Evolutionary conservation across 345 rosid genomes (phyloP).

Genomic region (Xanthoceras sorbifolium): DNA sequence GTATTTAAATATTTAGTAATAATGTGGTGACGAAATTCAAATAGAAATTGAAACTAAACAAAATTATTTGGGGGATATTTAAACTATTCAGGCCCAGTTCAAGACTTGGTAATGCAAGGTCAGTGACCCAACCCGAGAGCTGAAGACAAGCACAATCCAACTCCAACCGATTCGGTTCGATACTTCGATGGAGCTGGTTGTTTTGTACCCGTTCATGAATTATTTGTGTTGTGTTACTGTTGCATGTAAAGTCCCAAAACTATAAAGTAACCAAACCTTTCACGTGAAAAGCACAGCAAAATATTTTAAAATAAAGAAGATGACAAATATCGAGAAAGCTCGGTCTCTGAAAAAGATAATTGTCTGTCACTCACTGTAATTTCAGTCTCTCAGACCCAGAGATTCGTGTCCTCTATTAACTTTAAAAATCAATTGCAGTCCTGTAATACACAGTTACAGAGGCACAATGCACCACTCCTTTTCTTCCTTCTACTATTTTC

Average conservation of each 20-base stretch:
- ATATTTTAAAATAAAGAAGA: neutral
- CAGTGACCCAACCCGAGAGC: neutral
- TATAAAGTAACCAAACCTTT: neutral
- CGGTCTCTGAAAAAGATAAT: neutral
- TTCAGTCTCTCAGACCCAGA: neutral
- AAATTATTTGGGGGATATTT: too few species aligned
- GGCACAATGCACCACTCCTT: neutral
- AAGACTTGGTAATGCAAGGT: too few species aligned
- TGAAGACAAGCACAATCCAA: too few species aligned
- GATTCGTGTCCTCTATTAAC: neutral
- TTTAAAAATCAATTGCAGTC: neutral
- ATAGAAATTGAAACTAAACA: too few species aligned
- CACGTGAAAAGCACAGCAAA: constrained; percentile 14
- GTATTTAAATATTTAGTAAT: too few species aligned
- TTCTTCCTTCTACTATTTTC: neutral
- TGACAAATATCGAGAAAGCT: neutral
- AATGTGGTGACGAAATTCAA: too few species aligned
- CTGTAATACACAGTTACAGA: neutral
- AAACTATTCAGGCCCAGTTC: neutral
- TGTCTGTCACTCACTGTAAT: too few species aligned
- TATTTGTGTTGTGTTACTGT: neutral
- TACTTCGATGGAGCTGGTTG: too few species aligned
- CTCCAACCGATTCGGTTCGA: neutral
- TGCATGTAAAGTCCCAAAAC: too few species aligned
- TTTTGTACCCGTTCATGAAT: neutral